phyloP scores from a whole-genome alignment of 441 rosid genomes.

The Biscutella laevigata region DNA sequence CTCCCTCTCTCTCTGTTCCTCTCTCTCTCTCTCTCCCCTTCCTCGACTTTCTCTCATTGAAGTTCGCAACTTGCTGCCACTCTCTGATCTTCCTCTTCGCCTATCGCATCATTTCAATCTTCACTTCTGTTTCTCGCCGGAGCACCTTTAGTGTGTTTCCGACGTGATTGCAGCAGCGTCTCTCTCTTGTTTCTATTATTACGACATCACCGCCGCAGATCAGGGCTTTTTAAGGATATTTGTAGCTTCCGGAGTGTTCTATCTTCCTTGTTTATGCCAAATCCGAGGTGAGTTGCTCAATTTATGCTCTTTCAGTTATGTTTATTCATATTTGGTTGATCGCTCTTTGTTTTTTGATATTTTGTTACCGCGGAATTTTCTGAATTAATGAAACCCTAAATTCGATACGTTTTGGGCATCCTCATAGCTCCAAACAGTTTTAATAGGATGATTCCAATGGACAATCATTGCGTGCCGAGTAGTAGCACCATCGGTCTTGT shows the following conservation, averaged over 20 bases:
- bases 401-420: slow-evolving; percentile 29
- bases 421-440: slow-evolving; percentile 35
- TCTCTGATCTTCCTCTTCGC: slow-evolving; percentile 15
- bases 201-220: neutral
- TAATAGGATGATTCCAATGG: slow-evolving; percentile 45
- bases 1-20: neutral
- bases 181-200: neutral
- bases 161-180: neutral
- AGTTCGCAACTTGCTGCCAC: slow-evolving; percentile 15
- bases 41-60: slow-evolving; percentile 3
- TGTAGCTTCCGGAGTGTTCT: neutral
- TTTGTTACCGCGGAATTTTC: too few species aligned
- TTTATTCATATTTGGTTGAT: neutral
- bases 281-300: slow-evolving; percentile 4
- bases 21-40: slow-evolving; percentile 2
- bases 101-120: neutral
- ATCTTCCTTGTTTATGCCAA: neutral
- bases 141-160: neutral
- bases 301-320: neutral
- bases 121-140: neutral
- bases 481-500: slow-evolving; percentile 34
- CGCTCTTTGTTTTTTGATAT: neutral
- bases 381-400: slow-evolving; percentile 38
- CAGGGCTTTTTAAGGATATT: neutral
- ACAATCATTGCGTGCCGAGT: slow-evolving; percentile 37